Evolutionary conservation across 768 basidiomycete genomes (phyloP).

Genomic region (Mycena metata): DNA sequence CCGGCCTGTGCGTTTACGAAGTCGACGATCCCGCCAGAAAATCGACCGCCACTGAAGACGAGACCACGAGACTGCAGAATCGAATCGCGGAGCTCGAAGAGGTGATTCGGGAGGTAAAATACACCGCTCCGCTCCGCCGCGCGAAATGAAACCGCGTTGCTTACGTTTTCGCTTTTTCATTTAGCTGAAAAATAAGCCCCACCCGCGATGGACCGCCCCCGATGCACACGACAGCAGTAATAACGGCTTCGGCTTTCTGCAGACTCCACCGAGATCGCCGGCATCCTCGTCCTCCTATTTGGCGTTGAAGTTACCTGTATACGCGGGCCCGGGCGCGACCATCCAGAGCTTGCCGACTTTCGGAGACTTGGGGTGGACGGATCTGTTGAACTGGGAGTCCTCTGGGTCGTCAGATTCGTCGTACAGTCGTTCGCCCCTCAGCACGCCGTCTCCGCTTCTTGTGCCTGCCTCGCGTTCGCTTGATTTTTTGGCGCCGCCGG

Average conservation of each 20-base stretch:
- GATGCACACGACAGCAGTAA: conserved; percentile 44
- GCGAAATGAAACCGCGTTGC: conserved; percentile 48
- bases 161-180: conserved; percentile 31
- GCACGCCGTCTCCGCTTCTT: conserved; percentile 53
- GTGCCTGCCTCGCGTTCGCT: conserved; percentile 45
- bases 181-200: conserved; percentile 80
- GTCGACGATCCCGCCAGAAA: conserved; percentile 80
- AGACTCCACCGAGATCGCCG: conserved; percentile 29
- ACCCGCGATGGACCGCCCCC: conserved; percentile 68
- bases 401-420: conserved; percentile 42
- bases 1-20: conserved; percentile 87
- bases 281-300: conserved; percentile 13
- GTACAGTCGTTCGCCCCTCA: conserved; percentile 49
- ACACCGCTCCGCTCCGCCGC: conserved; percentile 46
- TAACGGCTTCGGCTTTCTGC: conserved; percentile 41
- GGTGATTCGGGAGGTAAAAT: conserved; percentile 80
- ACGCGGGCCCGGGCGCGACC: neutral
- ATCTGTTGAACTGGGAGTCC: conserved; percentile 40
- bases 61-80: conserved; percentile 74
- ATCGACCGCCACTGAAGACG: conserved; percentile 64
- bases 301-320: conserved; percentile 16
- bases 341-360: neutral
- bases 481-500: conserved; percentile 55
- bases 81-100: conserved; percentile 88
- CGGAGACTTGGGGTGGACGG: conserved; percentile 33